phyloP scores from a whole-genome alignment of 805 yeast species.

The Lipomyces oligophaga region DNA sequence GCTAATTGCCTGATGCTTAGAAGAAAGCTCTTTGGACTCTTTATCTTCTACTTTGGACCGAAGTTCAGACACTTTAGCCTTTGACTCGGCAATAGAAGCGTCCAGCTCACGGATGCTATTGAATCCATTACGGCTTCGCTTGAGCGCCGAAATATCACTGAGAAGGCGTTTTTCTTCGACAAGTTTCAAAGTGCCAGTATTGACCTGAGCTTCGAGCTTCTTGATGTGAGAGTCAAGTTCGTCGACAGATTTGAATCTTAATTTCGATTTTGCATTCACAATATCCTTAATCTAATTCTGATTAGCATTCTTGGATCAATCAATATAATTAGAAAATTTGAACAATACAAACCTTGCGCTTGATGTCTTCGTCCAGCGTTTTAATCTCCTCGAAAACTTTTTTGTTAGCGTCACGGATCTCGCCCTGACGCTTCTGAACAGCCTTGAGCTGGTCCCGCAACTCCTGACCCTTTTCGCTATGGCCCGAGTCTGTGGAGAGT shows the following conservation, averaged over 20 bases:
- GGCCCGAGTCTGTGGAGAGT: constrained; percentile 19
- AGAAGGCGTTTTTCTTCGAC: constrained; percentile 86
- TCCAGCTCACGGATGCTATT: constrained; percentile 69
- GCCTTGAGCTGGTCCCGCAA: constrained; percentile 16
- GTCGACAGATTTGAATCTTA: constrained; percentile 49
- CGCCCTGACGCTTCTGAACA: constrained; percentile 22
- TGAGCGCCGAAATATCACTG: constrained; percentile 78
- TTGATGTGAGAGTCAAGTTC: constrained; percentile 33
- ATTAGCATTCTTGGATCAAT: not conserved
- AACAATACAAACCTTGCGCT: constrained; percentile 37
- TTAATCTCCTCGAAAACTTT: constrained; percentile 60
- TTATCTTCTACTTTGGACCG: constrained; percentile 58
- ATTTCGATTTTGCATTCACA: constrained; percentile 65
- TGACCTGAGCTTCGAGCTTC: constrained; percentile 65
- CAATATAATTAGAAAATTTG: not conserved
- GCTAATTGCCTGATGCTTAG: constrained; percentile 64
- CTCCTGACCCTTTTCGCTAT: constrained; percentile 22
- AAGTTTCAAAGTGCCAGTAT: constrained; percentile 72
- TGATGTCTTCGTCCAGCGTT: constrained; percentile 61
- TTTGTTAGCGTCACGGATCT: constrained; percentile 24
- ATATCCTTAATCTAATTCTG: constrained; percentile 57
- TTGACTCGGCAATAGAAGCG: constrained; percentile 73
- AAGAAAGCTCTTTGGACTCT: constrained; percentile 61
- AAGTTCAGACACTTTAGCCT: constrained; percentile 67
- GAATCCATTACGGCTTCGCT: constrained; percentile 77